Percentiles rank a stretch among this genome's conserved stretches.
Evolutionary conservation across 805 yeast species (phyloP).

Genomic region (Blastobotrys muscicola): DNA sequence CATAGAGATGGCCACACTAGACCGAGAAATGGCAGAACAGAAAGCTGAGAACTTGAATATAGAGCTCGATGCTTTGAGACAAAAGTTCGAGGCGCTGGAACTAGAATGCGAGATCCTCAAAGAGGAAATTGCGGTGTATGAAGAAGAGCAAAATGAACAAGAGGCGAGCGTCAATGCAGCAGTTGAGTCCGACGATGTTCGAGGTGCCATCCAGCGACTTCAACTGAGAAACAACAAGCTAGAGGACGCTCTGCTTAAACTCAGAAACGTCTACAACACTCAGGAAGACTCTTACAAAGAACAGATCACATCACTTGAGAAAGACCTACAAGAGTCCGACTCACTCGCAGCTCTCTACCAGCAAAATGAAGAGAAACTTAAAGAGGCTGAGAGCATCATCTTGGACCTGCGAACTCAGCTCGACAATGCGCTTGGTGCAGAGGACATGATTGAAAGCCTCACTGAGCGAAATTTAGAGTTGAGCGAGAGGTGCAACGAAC

Average conservation of each 20-base stretch:
- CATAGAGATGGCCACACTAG: slow-evolving; percentile 27
- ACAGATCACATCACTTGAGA: slow-evolving; percentile 13
- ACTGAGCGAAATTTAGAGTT: slow-evolving; percentile 33
- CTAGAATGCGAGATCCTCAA: slow-evolving; percentile 21
- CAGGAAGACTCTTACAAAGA: slow-evolving; percentile 16
- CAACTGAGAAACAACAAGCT: slow-evolving; percentile 31
- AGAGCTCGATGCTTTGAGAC: slow-evolving; percentile 17
- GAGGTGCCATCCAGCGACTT: slow-evolving; percentile 6
- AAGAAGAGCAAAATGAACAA: background rate
- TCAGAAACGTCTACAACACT: slow-evolving; percentile 22
- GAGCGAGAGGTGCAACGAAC: slow-evolving; percentile 27
- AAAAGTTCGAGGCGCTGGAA: slow-evolving; percentile 15
- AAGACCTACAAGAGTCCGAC: slow-evolving; percentile 12
- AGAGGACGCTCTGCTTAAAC: slow-evolving; percentile 34
- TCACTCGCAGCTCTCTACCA: slow-evolving; percentile 10
- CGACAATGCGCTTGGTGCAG: slow-evolving; percentile 28
- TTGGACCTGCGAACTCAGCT: slow-evolving; percentile 21
- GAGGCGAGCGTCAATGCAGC: background rate
- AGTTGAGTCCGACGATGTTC: background rate
- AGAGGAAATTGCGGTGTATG: slow-evolving; percentile 17
- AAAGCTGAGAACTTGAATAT: slow-evolving; percentile 17
- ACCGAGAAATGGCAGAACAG: slow-evolving; percentile 30
- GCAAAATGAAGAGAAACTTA: slow-evolving; percentile 8
- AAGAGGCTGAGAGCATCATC: slow-evolving; percentile 15
- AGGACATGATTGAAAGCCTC: slow-evolving; percentile 29